Percentiles rank a stretch among this genome's conserved stretches.
Evolutionary conservation across 2,329 filamentous ascomycete species (phyloP).

Genomic region (Paecilomyces sp.): DNA sequence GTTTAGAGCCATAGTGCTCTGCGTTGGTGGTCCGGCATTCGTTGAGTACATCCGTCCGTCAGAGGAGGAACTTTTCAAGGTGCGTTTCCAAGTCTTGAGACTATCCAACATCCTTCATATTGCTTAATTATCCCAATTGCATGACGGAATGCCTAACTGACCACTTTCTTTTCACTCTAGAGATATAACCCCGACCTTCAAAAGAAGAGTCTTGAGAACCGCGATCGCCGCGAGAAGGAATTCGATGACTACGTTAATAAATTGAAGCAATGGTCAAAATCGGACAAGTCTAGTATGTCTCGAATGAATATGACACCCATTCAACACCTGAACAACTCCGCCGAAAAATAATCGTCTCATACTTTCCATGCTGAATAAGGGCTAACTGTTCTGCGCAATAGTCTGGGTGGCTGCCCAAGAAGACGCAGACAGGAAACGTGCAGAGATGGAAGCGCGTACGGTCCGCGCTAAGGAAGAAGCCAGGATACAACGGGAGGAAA

Average conservation of each 20-base stretch:
- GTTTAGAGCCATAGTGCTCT: slow-evolving; percentile 60
- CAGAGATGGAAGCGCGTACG: slow-evolving; percentile 15
- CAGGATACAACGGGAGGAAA: slow-evolving; percentile 27
- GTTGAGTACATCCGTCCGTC: slow-evolving; percentile 67
- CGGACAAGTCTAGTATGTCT: slow-evolving; percentile 75
- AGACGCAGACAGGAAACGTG: slow-evolving; percentile 22
- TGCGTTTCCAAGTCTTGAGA: slow-evolving; percentile 16
- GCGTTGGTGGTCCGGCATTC: slow-evolving; percentile 77
- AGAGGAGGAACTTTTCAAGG: slow-evolving; percentile 82
- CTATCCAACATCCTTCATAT: background rate
- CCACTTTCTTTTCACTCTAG: slow-evolving; percentile 26
- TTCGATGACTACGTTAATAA: slow-evolving; percentile 81
- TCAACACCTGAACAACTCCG: background rate
- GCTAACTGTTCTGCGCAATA: slow-evolving; percentile 7
- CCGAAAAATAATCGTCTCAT: background rate
- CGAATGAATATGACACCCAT: background rate
- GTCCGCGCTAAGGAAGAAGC: slow-evolving; percentile 24
- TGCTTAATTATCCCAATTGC: background rate
- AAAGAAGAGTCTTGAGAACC: slow-evolving; percentile 72
- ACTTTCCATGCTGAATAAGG: background rate
- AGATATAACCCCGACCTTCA: slow-evolving; percentile 94
- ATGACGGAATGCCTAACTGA: background rate
- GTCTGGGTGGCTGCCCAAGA: slow-evolving; percentile 35
- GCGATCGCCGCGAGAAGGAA: slow-evolving; percentile 69
- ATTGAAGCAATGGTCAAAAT: slow-evolving; percentile 84